phyloP scores from a whole-genome alignment of 2,329 filamentous ascomycete genomes.

The Xylariaceae sp. region DNA sequence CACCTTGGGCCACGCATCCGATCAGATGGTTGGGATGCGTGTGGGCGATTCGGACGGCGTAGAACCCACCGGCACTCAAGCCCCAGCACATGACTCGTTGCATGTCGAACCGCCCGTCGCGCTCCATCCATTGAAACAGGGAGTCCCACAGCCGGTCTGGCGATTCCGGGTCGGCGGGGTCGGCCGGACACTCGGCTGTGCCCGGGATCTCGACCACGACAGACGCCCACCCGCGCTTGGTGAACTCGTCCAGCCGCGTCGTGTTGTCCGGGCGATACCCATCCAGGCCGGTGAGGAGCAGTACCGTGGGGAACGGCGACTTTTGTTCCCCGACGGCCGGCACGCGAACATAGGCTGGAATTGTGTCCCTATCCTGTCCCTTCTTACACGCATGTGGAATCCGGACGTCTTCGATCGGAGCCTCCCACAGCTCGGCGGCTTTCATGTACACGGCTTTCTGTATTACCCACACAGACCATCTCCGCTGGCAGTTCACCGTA shows the following conservation, averaged over 20 bases:
- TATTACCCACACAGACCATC: conserved; percentile 58
- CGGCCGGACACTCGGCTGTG: conserved; percentile 62
- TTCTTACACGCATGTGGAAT: conserved; percentile 53
- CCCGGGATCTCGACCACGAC: conserved; percentile 62
- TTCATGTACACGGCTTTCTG: conserved; percentile 61
- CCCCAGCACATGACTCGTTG: conserved; percentile 57
- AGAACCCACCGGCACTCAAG: conserved; percentile 61
- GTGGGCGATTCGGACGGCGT: conserved; percentile 61
- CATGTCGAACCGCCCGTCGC: conserved; percentile 48
- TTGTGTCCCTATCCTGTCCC: conserved; percentile 45
- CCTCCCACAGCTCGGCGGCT: conserved; percentile 47
- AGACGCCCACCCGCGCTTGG: conserved; percentile 56
- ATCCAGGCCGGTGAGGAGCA: conserved; percentile 58
- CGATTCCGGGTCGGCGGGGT: conserved; percentile 52
- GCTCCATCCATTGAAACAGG: conserved; percentile 53
- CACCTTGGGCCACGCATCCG: conserved; percentile 58
- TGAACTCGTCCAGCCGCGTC: conserved; percentile 54
- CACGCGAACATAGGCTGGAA: conserved; percentile 61
- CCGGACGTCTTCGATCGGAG: conserved; percentile 55
- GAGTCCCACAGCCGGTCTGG: conserved; percentile 59
- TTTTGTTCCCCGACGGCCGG: conserved; percentile 45
- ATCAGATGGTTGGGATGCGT: conserved; percentile 52
- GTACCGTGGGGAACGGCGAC: conserved; percentile 43
- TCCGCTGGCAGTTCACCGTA: conserved; percentile 36
- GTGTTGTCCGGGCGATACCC: conserved; percentile 61